These are phyloP conservation scores for Podosphaera fusca DNA, from an alignment of 2,329 filamentous ascomycete genomes.

Conservation along the genomic window DNA sequence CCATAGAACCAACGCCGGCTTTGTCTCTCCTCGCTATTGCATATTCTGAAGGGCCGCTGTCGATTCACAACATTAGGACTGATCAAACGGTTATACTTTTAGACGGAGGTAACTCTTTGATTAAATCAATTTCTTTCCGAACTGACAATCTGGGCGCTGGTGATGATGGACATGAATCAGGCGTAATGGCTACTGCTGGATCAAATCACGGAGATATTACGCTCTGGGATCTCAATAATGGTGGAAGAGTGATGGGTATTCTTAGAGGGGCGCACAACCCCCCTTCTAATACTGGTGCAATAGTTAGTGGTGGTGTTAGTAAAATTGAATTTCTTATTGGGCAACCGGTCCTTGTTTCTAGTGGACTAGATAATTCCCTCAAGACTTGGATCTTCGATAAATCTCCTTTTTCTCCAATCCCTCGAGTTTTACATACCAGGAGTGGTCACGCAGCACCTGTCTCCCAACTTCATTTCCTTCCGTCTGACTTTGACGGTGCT, in stretches of 20 bases:
- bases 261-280: conserved; percentile 74
- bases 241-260: conserved; percentile 66
- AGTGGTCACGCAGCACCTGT: conserved; percentile 78
- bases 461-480: conserved; percentile 62
- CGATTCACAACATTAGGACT: conserved; percentile 59
- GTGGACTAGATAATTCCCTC: conserved; percentile 77
- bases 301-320: conserved; percentile 56
- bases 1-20: conserved; percentile 62
- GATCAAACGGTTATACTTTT: conserved; percentile 52
- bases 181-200: conserved; percentile 85
- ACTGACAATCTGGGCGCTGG: conserved; percentile 76
- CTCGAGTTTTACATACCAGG: conserved; percentile 62
- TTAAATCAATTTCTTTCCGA: conserved; percentile 73
- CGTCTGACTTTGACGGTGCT: conserved; percentile 69
- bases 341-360: conserved; percentile 75
- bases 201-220: conserved; percentile 64
- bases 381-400: conserved; percentile 96
- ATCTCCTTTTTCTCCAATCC: conserved; percentile 67
- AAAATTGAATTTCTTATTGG: conserved; percentile 74
- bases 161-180: conserved; percentile 60
- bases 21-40: conserved; percentile 73
- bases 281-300: conserved; percentile 25
- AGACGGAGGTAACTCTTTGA: conserved; percentile 40
- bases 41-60: conserved; percentile 55
- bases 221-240: conserved; percentile 86